Evolutionary conservation across 129 eudicot genomes (phyloP).

Genomic region (Centrapalus pauciflorus): DNA sequence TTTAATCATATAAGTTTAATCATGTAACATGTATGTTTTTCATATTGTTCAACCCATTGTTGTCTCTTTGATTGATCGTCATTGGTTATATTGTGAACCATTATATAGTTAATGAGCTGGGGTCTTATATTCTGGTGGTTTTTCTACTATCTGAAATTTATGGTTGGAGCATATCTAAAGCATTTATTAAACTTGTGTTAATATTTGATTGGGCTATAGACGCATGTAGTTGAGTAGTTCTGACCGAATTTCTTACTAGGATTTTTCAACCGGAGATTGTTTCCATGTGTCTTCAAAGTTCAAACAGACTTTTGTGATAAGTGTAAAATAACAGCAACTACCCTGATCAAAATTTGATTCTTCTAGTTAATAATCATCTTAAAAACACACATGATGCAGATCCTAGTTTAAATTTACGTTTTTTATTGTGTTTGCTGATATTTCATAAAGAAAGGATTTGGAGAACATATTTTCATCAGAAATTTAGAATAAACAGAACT

Average conservation of each 20-base stretch:
- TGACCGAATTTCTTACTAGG: background rate
- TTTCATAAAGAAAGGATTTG: background rate
- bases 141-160: background rate
- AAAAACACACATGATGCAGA: too few species aligned
- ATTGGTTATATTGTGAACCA: background rate
- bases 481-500: background rate
- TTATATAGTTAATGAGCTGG: background rate
- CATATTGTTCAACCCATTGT: background rate
- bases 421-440: background rate
- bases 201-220: background rate
- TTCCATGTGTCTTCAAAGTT: background rate
- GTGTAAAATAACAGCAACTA: too few species aligned
- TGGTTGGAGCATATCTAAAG: background rate
- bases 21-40: too few species aligned
- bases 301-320: too few species aligned
- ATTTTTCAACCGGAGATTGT: background rate
- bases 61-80: background rate
- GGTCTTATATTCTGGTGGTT: background rate
- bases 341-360: too few species aligned
- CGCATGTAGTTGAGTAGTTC: too few species aligned
- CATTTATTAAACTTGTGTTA: background rate
- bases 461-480: background rate
- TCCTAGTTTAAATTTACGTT: too few species aligned
- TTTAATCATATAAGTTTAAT: too few species aligned
- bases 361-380: too few species aligned